Conservation (phyloP, 2,329 filamentous ascomycete species). For the Ophiostoma piceae region DNA sequence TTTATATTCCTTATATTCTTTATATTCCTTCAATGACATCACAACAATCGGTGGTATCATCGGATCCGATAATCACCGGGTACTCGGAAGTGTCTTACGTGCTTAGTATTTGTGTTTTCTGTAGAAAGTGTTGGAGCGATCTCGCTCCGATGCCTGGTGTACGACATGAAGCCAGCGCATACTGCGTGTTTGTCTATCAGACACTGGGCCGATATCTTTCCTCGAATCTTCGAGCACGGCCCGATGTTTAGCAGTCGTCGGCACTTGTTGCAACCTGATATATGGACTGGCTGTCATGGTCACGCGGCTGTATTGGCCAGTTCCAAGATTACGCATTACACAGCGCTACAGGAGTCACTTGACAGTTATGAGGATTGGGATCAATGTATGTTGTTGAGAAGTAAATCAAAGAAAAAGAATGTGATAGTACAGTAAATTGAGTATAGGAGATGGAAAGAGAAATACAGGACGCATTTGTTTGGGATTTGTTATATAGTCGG, state of each 20-base stretch:
- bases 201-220: no score
- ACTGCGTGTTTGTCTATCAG: neutral
- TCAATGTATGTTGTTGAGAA: no score
- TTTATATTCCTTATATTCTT: neutral
- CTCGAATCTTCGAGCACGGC: neutral
- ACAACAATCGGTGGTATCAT: neutral
- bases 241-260: neutral
- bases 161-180: neutral
- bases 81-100: neutral
- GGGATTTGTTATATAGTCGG: neutral
- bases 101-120: neutral
- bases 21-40: neutral
- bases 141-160: constrained; percentile 1
- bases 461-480: neutral
- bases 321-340: no score
- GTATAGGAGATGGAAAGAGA: no score
- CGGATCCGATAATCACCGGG: constrained; percentile 1
- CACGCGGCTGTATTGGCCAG: no score
- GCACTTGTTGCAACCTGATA: neutral
- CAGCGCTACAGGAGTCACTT: no score
- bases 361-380: no score
- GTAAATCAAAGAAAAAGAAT: no score
- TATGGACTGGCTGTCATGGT: no score
- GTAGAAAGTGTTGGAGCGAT: neutral
- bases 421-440: no score